Evolutionary conservation across 305 asterid species (phyloP), one percentile per base, ranked within the genome.

Genomic region (Fraxinus baroniana): DNA sequence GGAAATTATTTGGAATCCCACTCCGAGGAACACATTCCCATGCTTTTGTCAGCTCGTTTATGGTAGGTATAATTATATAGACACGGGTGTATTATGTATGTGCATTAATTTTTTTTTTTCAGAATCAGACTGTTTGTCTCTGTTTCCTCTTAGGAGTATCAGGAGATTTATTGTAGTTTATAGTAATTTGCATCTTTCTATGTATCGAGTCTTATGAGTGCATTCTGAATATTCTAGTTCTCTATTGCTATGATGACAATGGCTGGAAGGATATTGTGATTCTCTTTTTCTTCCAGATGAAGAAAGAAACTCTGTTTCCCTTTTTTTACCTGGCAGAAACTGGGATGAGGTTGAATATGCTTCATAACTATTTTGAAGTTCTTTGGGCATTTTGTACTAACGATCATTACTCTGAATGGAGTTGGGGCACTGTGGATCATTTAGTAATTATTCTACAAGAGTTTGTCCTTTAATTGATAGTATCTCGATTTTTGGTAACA

Each of bases 11-110:
- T 87, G 99, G 99, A 83, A 97, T 97, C 80, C 99, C 99, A 78
- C 98, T 97, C 41, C 96, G 99, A 30, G 99, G 99, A 86, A 97
- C 99, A 44, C 98, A 97, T 87, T 94, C 99, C 77, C 99, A 97
- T 89, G 98, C 98, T 84, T 97, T 94, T 86, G 97, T 94, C 85
- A 94, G 98, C 95, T 94, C 99, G 82, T 97, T 91, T 84, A 88
- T 90, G 99, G 99, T 97, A 86, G 81, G 92, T 86, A 79, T 78
- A 49, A 76, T 26, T 75, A 83, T 76, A 81, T 24, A 6, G 10
- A 9, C 39, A 7, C 13, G 30, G 37, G n/a, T 18, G 18, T 24
- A 32, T 39, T 44, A 70, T 6, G 10, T 70, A 70, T 3, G 10
- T 30, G 24, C 76, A 70, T 70, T 30, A 70, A 2, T 10, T 24